Conservation (phyloP, 345 rosid species). For the Nasturtium officinale region DNA sequence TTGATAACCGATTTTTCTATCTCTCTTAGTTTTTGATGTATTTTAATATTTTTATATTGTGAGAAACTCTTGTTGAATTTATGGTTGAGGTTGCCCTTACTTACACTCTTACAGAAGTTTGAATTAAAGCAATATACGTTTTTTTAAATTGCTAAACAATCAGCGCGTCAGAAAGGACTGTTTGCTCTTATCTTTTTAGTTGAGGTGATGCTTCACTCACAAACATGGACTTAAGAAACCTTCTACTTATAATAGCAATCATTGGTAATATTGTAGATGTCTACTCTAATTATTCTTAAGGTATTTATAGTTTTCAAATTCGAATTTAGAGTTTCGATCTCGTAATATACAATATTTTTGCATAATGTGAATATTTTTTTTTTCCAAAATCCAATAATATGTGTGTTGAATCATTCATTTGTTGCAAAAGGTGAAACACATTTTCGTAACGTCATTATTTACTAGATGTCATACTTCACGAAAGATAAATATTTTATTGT, state of each 20-base stretch:
- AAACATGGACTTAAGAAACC: conserved; percentile 16
- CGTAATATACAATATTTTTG: too few relatives aligned
- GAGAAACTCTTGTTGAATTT: too few relatives aligned
- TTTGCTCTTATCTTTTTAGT: conserved; percentile 6
- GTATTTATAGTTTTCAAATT: too few relatives aligned
- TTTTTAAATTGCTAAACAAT: neutral
- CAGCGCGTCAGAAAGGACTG: conserved; percentile 20
- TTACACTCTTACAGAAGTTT: neutral
- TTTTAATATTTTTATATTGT: too few relatives aligned
- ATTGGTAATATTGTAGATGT: neutral
- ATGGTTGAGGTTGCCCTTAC: too few relatives aligned
- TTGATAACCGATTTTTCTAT: too few relatives aligned
- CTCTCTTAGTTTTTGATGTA: too few relatives aligned
- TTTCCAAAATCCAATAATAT: neutral
- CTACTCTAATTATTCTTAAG: neutral
- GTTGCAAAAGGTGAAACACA: neutral
- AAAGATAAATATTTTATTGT: too few relatives aligned
- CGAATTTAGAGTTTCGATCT: neutral
- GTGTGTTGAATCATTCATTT: neutral
- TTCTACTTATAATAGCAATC: conserved; percentile 19
- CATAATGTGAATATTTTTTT: neutral
- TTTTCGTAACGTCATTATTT: neutral
- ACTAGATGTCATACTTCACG: too few relatives aligned
- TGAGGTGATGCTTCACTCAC: conserved; percentile 19
- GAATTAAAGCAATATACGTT: conserved; percentile 17